Percentiles rank a stretch among this genome's conserved stretches.
These are phyloP conservation scores for Citrullus colocynthis DNA, from an alignment of 306 rosid species.

Conservation along the genomic window DNA sequence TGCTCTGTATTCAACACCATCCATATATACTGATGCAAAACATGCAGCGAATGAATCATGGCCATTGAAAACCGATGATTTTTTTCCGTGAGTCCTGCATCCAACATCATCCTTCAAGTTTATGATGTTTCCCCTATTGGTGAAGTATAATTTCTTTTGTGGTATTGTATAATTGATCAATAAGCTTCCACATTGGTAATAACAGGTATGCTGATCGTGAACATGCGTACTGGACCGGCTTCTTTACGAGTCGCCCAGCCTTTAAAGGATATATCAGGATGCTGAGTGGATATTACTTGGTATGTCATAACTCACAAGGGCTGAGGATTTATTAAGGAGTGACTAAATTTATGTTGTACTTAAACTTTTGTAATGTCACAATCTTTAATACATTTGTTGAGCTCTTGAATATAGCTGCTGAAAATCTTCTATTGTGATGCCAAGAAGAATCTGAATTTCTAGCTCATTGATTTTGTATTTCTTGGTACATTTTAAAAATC, in stretches of 20 bases:
- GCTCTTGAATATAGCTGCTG: not conserved
- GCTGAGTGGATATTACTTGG: constrained; percentile 81
- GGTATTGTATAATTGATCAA: not conserved
- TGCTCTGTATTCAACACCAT: constrained; percentile 91
- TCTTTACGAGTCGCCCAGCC: constrained; percentile 61
- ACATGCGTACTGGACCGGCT: constrained; percentile 85
- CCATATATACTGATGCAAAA: constrained; percentile 67
- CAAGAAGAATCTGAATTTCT: not conserved
- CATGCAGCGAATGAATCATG: constrained; percentile 60
- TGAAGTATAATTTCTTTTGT: not conserved
- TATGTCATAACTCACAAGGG: constrained; percentile 15
- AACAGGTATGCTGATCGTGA: constrained; percentile 63
- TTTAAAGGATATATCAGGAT: constrained; percentile 62
- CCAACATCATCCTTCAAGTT: not conserved
- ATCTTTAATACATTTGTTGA: not conserved
- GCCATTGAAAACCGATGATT: constrained; percentile 86
- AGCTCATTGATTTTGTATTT: not conserved
- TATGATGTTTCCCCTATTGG: not conserved
- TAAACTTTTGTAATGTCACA: not conserved
- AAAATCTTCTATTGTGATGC: not conserved
- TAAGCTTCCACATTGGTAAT: constrained; percentile 7
- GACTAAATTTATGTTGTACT: not conserved
- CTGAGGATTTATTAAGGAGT: not conserved
- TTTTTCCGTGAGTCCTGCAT: constrained; percentile 59
- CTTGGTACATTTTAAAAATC: not conserved